Evolutionary conservation across 148 eudicot species (phyloP).

Genomic region (Amaranthus cruentus): DNA sequence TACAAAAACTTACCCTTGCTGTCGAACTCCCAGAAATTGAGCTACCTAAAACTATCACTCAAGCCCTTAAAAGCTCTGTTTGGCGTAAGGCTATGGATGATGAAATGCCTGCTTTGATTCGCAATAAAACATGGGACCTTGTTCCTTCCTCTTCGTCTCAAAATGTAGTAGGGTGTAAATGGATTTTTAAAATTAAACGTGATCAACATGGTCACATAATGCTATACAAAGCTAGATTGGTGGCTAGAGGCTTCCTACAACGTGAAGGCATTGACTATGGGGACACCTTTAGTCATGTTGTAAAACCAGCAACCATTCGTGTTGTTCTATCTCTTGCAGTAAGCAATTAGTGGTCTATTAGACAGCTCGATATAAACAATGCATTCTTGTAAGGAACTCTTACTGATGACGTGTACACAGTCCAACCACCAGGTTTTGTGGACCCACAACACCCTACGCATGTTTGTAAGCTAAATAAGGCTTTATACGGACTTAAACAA

Average conservation of each 20-base stretch:
- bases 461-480: conserved; percentile 4
- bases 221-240: neutral
- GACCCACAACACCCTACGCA: neutral
- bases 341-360: neutral
- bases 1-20: no score
- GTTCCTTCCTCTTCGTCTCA: neutral
- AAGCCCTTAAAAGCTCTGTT: neutral
- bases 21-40: no score
- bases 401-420: neutral
- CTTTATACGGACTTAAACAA: conserved; percentile 8
- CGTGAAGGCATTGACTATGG: neutral
- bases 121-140: neutral
- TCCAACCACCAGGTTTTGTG: neutral
- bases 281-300: neutral
- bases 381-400: conserved; percentile 3
- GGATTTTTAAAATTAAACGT: neutral
- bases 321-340: neutral
- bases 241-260: conserved; percentile 1
- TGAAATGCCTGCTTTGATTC: neutral
- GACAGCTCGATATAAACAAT: neutral
- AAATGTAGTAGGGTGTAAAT: conserved; percentile 6
- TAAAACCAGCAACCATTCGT: neutral
- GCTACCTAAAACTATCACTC: neutral
- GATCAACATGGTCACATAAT: neutral
- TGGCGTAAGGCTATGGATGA: neutral